Evolutionary conservation across 1,284 basidiomycete genomes (phyloP).

Genomic region (Golubevia sp.): DNA sequence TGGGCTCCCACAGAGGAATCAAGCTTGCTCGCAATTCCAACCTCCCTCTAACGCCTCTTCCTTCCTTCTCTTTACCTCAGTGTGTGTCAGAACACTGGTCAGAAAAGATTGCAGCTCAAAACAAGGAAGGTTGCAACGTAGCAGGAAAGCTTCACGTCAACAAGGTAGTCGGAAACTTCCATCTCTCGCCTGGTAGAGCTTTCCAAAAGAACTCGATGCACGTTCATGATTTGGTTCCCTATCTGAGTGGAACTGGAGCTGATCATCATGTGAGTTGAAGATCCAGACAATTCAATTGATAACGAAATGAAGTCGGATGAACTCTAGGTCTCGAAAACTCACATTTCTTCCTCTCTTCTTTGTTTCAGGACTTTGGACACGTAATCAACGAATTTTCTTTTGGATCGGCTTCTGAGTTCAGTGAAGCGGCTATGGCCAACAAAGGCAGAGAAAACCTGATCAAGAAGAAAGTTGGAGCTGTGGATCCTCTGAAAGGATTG

Average conservation of each 20-base stretch:
- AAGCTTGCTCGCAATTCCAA: too few relatives aligned
- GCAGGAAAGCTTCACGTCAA: constrained; percentile 89
- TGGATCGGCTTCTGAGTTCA: constrained; percentile 6
- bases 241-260: constrained; percentile 67
- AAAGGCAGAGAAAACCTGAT: constrained; percentile 4
- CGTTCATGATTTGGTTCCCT: constrained; percentile 92
- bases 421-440: too few relatives aligned
- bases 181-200: constrained; percentile 75
- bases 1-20: too few relatives aligned
- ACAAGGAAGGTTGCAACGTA: constrained; percentile 91
- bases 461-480: constrained; percentile 76
- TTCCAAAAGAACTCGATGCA: constrained; percentile 85
- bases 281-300: neutral
- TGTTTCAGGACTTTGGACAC: constrained; percentile 81
- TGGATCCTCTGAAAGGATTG: constrained; percentile 80
- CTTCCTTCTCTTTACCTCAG: constrained; percentile 51
- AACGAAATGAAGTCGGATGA: too few relatives aligned
- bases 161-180: constrained; percentile 73
- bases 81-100: constrained; percentile 94
- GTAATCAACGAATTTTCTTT: constrained; percentile 81
- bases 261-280: constrained; percentile 30
- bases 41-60: too few relatives aligned
- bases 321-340: too few relatives aligned
- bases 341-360: neutral
- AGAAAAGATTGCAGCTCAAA: constrained; percentile 88